Evolutionary conservation across 805 yeast genomes (phyloP), one percentile per base, ranked within the genome.

Genomic region (Saturnispora quitensis): DNA sequence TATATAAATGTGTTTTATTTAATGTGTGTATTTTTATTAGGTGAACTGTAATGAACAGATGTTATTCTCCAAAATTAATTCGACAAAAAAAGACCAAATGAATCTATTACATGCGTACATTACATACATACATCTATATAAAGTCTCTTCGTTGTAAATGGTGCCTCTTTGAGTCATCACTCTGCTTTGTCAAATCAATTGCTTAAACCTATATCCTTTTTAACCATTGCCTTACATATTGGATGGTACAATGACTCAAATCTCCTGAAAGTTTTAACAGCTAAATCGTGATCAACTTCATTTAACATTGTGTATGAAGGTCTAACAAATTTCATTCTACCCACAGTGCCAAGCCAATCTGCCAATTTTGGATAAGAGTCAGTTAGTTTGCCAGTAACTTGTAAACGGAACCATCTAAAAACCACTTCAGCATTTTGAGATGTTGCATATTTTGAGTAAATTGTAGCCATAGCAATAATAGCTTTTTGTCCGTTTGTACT

Each of bases 291-390:
- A 65, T 86, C 85, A 24, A 83, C 91, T 6, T 68, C 61, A 61
- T 80, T 77, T 55, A 89, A 72, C 54, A 82, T 69, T 44, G 80
- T 75, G 68, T 81, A 89, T 4, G 93, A 88, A 31, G 97, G 96
- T 67, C 97, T 78, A 25, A 87, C 96, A 63, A 83, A 89, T 71
- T 89, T 89, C 97, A 89, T 89, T 73, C 97, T 78, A 20, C 97
- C 97, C 22, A 89, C 93, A 2, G 90, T 82, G 12, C 91, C 95
- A 51, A 89, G 74, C 96, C 96, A 89, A 50, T 80, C 78, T 3
- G 95, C 89, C 45, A 89, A 70, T 43, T 68, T 69, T 52, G 68
- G 69, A 64, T 83, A 77, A 48, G 71, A 70, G 34, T 72, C 66
- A 12, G 62, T 55, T 51, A 79, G 69, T 28, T 73, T 69, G 31